Evolutionary conservation across 1,284 basidiomycete genomes (phyloP), one percentile per base, ranked within the genome.

Genomic region (Ceratobasidium sp.): DNA sequence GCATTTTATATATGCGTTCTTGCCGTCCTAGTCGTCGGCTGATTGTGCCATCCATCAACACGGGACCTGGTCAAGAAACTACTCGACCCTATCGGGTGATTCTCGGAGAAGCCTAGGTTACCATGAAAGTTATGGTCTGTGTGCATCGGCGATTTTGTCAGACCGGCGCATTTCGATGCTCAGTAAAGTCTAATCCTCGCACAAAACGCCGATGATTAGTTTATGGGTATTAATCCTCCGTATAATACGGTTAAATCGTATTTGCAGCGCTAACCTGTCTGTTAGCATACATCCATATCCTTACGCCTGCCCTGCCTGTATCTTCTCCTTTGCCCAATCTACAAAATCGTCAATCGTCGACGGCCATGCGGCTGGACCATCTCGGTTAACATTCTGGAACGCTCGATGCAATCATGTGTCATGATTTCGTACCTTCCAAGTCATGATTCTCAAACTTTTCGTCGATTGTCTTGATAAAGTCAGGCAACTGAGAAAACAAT

Each of bases 281-380:
- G n/a, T 10, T 42, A 3, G 60, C 26, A 60, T 8, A 60, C 20
- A 60, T 20, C 11, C 10, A 10, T n/a, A 11, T 15, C 33, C 37
- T 69, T 23, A 58, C n/a, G 39, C 39, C 39, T 73, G 56, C 13
- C 60, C 71, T 2, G 28, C 60, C 31, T 74, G 71, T 37, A 64
- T 51, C 35, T 64, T 75, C 78, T 84, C 84, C 82, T 86, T 89
- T 49, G 89, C 91, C 82, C 88, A 92, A 68, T 88, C 89, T n/a
- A 95, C 94, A 81, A 95, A 96, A 79, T 95, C 93, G 82, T 96
- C 94, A 79, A 96, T 94, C 45, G 92, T 88, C 51, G 93, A 94
- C 2, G 95, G 94, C 94, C 95, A 97, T 1, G 95, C 93, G 75
- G 89, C 94, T 94, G 81, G 49, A 28, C 37, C 20, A 65, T 64